These are phyloP conservation scores for Taphrina deformans DNA, from an alignment of 1,139 yeast species.

Conservation along the genomic window DNA sequence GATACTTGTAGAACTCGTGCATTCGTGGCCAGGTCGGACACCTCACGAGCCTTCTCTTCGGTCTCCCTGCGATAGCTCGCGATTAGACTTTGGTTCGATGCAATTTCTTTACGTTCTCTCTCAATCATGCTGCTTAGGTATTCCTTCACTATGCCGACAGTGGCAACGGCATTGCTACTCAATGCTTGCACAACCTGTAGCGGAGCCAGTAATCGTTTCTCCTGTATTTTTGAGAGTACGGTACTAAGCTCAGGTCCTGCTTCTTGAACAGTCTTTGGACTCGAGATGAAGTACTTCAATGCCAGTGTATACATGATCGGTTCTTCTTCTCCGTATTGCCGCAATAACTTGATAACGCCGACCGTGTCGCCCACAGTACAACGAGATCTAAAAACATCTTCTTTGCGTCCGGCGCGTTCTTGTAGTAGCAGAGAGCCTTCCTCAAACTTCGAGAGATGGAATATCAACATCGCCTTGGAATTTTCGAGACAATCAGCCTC, in stretches of 20 bases:
- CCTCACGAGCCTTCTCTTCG: constrained; percentile 54
- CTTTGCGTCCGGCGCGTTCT: constrained; percentile 55
- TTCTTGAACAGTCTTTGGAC: constrained; percentile 54
- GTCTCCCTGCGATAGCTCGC: constrained; percentile 71
- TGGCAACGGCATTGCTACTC: constrained; percentile 63
- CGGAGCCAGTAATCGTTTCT: constrained; percentile 63
- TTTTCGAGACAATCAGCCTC: constrained; percentile 47
- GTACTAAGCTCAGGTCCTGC: constrained; percentile 55
- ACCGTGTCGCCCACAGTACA: constrained; percentile 59
- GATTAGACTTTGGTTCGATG: constrained; percentile 65
- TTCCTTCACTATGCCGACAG: constrained; percentile 71
- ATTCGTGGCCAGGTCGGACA: constrained; percentile 53
- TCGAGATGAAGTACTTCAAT: constrained; percentile 63
- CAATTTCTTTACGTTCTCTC: constrained; percentile 63
- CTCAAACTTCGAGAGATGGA: constrained; percentile 40
- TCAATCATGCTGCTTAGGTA: constrained; percentile 65
- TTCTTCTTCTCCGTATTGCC: constrained; percentile 60
- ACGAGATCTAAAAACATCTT: constrained; percentile 66
- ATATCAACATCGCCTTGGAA: constrained; percentile 40
- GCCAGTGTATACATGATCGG: constrained; percentile 69
- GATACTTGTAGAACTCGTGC: constrained; percentile 66
- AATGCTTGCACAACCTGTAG: constrained; percentile 72
- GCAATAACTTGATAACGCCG: constrained; percentile 59
- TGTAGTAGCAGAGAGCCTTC: constrained; percentile 45
- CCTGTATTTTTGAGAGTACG: constrained; percentile 58